Evolutionary conservation across 1,284 basidiomycete species (phyloP).

Genomic region (Ceraceosorus bombacis): DNA sequence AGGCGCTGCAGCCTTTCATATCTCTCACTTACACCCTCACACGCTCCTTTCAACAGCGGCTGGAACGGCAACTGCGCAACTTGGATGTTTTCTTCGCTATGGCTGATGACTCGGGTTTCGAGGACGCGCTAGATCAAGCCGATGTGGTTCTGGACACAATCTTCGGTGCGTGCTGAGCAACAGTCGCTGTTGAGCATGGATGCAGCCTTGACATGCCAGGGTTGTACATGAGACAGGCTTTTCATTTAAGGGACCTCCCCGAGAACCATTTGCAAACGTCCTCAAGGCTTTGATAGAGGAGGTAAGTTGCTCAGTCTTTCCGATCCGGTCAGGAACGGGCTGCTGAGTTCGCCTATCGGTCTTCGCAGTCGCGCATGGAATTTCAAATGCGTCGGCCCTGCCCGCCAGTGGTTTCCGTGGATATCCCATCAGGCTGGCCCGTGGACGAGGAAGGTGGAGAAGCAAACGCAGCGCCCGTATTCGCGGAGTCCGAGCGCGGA

Average conservation of each 20-base stretch:
- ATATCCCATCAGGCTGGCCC: conserved; percentile 94
- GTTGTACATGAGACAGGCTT: conserved; percentile 56
- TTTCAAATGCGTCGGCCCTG: conserved; percentile 21
- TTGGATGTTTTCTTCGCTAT: conserved; percentile 61
- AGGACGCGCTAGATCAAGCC: conserved; percentile 56
- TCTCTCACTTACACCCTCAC: background rate
- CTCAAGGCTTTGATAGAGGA: conserved; percentile 58
- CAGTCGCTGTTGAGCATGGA: too few relatives aligned
- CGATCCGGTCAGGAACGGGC: background rate
- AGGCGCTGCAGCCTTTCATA: too few relatives aligned
- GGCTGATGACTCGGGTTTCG: conserved; percentile 52
- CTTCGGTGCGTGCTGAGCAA: conserved; percentile 57
- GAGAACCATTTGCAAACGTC: conserved; percentile 74
- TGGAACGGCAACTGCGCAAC: conserved; percentile 78
- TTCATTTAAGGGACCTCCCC: conserved; percentile 70
- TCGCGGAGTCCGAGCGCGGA: background rate
- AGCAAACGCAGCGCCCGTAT: conserved; percentile 5
- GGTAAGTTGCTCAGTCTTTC: background rate
- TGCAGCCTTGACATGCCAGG: background rate
- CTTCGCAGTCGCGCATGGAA: conserved; percentile 24
- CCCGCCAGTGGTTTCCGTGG: conserved; percentile 55
- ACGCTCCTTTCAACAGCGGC: conserved; percentile 53
- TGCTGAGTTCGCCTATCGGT: background rate
- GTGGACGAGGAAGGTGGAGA: conserved; percentile 62
- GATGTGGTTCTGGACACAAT: conserved; percentile 90